These are phyloP conservation scores for Pichia deserticola DNA, from an alignment of 805 yeast genomes.

Conservation along the genomic window DNA sequence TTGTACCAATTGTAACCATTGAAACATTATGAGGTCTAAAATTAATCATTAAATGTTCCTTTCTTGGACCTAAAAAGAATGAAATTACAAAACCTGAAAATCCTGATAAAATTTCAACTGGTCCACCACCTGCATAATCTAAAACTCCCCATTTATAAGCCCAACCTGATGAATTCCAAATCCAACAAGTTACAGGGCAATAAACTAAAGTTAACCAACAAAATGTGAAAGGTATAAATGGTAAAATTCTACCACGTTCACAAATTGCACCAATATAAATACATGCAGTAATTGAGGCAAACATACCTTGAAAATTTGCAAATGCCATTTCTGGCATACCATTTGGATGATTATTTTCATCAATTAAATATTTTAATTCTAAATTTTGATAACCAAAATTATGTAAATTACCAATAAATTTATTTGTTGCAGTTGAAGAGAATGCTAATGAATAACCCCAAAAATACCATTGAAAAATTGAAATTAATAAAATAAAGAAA, in stretches of 20 bases:
- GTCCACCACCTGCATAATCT: conserved; percentile 98
- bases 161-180: conserved; percentile 94
- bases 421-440: conserved; percentile 68
- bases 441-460: conserved; percentile 98
- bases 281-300: conserved; percentile 84
- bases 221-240: conserved; percentile 75
- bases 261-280: conserved; percentile 90
- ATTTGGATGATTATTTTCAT: not conserved
- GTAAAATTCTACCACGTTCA: conserved; percentile 85
- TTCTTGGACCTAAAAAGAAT: conserved; percentile 72
- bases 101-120: conserved; percentile 90
- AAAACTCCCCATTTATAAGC: conserved; percentile 85
- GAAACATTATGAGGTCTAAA: conserved; percentile 94
- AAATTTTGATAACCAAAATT: conserved; percentile 76
- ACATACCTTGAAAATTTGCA: conserved; percentile 86
- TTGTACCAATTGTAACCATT: conserved; percentile 81
- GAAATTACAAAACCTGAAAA: conserved; percentile 83
- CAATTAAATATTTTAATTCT: conserved; percentile 18
- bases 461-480: conserved; percentile 88
- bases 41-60: conserved; percentile 69
- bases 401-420: conserved; percentile 81
- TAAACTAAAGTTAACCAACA: conserved; percentile 88
- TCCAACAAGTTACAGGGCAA: conserved; percentile 94
- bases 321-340: conserved; percentile 75
- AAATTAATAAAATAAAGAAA: conserved; percentile 38